Evolutionary conservation across 345 rosid species (phyloP).

Genomic region (Trapa incisa): DNA sequence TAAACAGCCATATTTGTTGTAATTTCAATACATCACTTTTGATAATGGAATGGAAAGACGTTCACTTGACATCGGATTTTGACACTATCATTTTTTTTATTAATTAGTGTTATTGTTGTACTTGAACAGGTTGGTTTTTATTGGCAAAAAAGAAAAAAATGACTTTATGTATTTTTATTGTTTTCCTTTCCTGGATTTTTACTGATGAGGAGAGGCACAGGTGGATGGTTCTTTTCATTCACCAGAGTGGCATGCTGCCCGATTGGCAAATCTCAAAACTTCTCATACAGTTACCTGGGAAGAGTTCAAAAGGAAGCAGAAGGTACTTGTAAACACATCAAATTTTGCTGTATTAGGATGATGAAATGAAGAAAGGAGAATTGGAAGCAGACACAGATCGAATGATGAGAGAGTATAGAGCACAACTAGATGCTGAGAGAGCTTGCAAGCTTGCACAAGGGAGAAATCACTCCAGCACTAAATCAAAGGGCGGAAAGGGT

Average conservation of each 20-base stretch:
- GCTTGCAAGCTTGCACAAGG: constrained; percentile 84
- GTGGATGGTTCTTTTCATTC: constrained; percentile 99
- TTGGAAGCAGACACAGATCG: constrained; percentile 82
- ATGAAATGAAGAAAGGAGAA: constrained; percentile 73
- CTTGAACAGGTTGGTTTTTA: background rate
- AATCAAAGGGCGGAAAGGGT: constrained; percentile 51
- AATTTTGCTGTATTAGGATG: constrained; percentile 45
- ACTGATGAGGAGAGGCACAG: constrained; percentile 96
- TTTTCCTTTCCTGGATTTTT: constrained; percentile 27
- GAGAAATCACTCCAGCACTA: constrained; percentile 60
- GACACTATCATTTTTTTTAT: too few species aligned
- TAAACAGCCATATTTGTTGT: too few species aligned
- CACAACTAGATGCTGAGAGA: constrained; percentile 96
- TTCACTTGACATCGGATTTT: too few species aligned
- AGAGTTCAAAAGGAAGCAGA: constrained; percentile 77
- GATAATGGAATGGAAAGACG: too few species aligned
- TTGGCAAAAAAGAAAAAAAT: background rate
- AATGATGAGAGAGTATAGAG: constrained; percentile 97
- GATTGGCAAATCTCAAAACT: constrained; percentile 92
- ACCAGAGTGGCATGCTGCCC: constrained; percentile 99
- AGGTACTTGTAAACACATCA: constrained; percentile 26
- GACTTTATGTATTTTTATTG: background rate
- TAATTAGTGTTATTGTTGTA: too few species aligned
- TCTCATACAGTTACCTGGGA: constrained; percentile 94
- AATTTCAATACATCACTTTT: too few species aligned